These are phyloP conservation scores for Penicillium paxilli DNA, from an alignment of 495 filamentous ascomycete species.

Conservation along the genomic window DNA sequence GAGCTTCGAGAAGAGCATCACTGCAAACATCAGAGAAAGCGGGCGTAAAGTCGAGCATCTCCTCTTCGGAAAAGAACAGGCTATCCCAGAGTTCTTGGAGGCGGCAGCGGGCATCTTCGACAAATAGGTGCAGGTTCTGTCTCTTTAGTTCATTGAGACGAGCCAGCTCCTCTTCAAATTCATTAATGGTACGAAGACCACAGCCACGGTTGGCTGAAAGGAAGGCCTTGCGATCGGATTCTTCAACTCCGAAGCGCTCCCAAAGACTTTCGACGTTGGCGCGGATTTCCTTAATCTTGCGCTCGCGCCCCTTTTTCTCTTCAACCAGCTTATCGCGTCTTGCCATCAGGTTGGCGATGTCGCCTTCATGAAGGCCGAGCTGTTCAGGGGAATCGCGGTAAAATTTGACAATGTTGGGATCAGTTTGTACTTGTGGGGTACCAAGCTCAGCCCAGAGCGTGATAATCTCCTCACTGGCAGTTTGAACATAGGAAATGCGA, in stretches of 20 bases:
- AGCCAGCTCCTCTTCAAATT: constrained; percentile 86
- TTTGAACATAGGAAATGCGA: constrained; percentile 72
- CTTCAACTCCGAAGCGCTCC: constrained; percentile 83
- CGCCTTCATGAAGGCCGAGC: constrained; percentile 83
- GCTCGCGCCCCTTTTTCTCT: constrained; percentile 89
- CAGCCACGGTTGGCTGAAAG: constrained; percentile 71
- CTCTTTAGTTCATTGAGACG: constrained; percentile 89
- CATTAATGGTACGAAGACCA: constrained; percentile 84
- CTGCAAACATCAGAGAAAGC: constrained; percentile 81
- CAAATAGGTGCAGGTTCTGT: constrained; percentile 91
- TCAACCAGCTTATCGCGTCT: constrained; percentile 84
- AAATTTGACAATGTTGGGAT: constrained; percentile 78
- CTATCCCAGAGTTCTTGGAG: constrained; percentile 94
- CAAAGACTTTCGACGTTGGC: constrained; percentile 76
- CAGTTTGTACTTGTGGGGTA: constrained; percentile 89
- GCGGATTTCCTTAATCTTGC: constrained; percentile 74
- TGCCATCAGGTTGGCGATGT: constrained; percentile 67
- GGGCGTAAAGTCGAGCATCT: constrained; percentile 96
- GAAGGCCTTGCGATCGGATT: constrained; percentile 80
- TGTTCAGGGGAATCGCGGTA: constrained; percentile 91
- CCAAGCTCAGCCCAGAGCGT: constrained; percentile 94
- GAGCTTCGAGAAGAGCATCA: constrained; percentile 84
- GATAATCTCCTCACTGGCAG: constrained; percentile 80
- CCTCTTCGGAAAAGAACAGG: constrained; percentile 92
- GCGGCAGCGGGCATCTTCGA: constrained; percentile 87